Evolutionary conservation across 2,329 filamentous ascomycete genomes (phyloP).

Genomic region (Hypoxylon sp.): DNA sequence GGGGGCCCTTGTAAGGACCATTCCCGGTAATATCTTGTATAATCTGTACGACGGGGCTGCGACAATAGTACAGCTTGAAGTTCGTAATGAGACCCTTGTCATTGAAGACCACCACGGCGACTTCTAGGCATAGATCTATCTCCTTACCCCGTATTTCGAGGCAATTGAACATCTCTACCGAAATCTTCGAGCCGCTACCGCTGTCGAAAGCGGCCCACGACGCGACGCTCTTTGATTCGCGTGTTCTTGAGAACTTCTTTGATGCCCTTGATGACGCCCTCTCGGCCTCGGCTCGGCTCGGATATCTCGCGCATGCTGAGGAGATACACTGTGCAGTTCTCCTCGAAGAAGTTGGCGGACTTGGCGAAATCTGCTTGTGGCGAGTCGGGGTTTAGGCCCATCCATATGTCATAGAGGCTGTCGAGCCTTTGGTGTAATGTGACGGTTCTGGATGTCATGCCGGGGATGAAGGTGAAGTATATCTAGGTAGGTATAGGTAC

Average conservation of each 20-base stretch:
- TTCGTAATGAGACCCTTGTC: conserved; percentile 18
- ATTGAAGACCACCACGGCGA: conserved; percentile 10
- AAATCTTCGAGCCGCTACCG: conserved; percentile 23
- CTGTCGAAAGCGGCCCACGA: conserved; percentile 24
- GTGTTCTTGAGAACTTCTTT: conserved; percentile 17
- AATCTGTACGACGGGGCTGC: conserved; percentile 18
- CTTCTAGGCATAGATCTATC: conserved; percentile 8
- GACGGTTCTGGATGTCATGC: background rate
- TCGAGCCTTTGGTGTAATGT: conserved; percentile 22
- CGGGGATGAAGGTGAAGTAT: background rate
- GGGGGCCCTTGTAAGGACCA: conserved; percentile 13
- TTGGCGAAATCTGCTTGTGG: conserved; percentile 6
- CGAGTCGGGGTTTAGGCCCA: conserved; percentile 5
- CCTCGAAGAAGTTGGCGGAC: conserved; percentile 24
- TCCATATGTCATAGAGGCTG: conserved; percentile 22
- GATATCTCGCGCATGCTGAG: conserved; percentile 28
- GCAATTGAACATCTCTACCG: conserved; percentile 25
- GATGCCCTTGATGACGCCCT: conserved; percentile 23
- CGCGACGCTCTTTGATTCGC: conserved; percentile 20
- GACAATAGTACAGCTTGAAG: conserved; percentile 30
- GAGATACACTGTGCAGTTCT: conserved; percentile 21
- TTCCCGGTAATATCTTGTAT: conserved; percentile 22
- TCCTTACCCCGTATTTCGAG: conserved; percentile 4
- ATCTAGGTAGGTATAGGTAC: no score
- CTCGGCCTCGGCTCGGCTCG: conserved; percentile 15